These are phyloP conservation scores for Neofusicoccum kwambonambiense DNA, from an alignment of 2,329 filamentous ascomycete genomes.

Conservation along the genomic window DNA sequence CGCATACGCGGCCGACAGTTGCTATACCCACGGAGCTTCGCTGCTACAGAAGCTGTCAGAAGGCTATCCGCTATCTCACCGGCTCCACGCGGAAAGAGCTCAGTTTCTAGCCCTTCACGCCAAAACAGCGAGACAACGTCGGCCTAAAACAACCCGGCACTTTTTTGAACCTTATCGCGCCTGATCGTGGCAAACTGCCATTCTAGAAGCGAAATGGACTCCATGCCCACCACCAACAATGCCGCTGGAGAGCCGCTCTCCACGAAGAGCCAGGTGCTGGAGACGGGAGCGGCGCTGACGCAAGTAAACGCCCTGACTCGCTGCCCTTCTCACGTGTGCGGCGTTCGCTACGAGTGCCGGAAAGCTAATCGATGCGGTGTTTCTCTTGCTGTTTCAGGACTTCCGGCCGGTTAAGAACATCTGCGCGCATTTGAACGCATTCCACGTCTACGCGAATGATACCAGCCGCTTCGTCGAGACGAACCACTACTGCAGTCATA, in stretches of 20 bases:
- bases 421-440: constrained; percentile 83
- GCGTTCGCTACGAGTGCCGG: neutral
- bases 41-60: neutral
- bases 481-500: constrained; percentile 81
- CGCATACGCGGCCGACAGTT: neutral
- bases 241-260: constrained; percentile 53
- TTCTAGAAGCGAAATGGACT: constrained; percentile 22
- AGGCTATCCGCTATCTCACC: neutral
- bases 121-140: neutral
- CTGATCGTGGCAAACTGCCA: neutral
- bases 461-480: constrained; percentile 68
- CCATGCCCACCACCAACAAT: constrained; percentile 40
- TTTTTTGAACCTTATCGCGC: no score
- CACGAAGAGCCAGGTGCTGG: constrained; percentile 57
- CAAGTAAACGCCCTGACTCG: constrained; percentile 45
- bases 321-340: neutral
- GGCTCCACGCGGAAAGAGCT: neutral
- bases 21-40: neutral
- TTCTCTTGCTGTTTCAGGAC: constrained; percentile 42
- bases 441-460: constrained; percentile 77
- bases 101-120: neutral
- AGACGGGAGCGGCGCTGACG: constrained; percentile 59
- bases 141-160: neutral
- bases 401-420: constrained; percentile 72
- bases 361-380: neutral